phyloP scores from a whole-genome alignment of 148 eudicot species.

The Heliosperma pusillum region DNA sequence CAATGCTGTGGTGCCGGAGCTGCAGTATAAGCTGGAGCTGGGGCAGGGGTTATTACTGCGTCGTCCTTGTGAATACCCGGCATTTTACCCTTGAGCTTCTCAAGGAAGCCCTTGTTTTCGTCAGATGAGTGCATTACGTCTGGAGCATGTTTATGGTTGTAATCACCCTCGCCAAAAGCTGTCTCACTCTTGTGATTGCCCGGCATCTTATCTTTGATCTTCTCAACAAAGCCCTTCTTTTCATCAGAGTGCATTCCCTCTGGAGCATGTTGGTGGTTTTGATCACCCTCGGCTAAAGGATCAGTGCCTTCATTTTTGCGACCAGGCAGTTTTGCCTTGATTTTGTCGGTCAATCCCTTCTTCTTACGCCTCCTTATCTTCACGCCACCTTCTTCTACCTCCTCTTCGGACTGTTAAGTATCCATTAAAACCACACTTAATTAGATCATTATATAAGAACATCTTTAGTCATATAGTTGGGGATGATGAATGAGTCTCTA shows the following conservation, averaged over 20 bases:
- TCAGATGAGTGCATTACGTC: too few relatives aligned
- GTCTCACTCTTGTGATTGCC: slow-evolving; percentile 35
- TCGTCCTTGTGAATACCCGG: slow-evolving; percentile 39
- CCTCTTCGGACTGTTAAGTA: slow-evolving; percentile 28
- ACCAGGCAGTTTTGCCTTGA: slow-evolving; percentile 24
- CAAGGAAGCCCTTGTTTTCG: slow-evolving; percentile 7
- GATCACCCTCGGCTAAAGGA: too few relatives aligned
- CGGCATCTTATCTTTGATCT: slow-evolving; percentile 43
- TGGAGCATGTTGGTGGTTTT: neutral
- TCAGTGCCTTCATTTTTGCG: slow-evolving; percentile 23
- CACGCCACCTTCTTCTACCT: slow-evolving; percentile 36
- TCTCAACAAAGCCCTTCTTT: slow-evolving; percentile 35
- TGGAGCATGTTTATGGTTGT: too few relatives aligned
- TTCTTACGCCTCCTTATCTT: slow-evolving; percentile 38
- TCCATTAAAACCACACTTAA: neutral
- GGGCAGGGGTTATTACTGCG: slow-evolving; percentile 6
- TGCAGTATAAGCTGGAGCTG: neutral
- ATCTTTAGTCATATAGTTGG: neutral
- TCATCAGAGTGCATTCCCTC: slow-evolving; percentile 30
- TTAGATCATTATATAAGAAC: neutral
- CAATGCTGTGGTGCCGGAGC: slow-evolving; percentile 5
- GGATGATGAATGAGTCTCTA: neutral
- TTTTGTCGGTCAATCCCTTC: slow-evolving; percentile 28
- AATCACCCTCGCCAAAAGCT: neutral
- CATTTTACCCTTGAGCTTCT: slow-evolving; percentile 43